These are phyloP conservation scores for Flaveria robusta DNA, from an alignment of 129 eudicot genomes.

Conservation along the genomic window DNA sequence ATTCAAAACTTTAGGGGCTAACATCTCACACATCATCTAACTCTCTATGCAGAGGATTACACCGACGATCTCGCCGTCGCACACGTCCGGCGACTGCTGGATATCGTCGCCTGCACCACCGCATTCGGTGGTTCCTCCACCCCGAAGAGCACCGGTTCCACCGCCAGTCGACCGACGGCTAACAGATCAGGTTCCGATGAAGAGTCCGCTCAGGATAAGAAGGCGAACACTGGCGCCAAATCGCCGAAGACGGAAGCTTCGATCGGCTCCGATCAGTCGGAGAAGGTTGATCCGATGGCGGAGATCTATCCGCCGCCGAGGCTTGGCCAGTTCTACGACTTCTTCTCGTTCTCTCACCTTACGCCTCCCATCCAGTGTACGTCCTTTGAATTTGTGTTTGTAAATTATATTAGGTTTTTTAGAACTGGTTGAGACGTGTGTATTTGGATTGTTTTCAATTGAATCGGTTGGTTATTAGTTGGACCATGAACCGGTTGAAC, in stretches of 20 bases:
- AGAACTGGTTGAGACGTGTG: too few species aligned
- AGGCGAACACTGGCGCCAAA: slow-evolving; percentile 31
- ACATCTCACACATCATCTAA: not conserved
- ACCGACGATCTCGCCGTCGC: slow-evolving; percentile 69
- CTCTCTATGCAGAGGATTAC: slow-evolving; percentile 66
- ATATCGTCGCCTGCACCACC: slow-evolving; percentile 90
- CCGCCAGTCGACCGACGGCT: slow-evolving; percentile 31
- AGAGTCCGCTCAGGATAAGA: slow-evolving; percentile 45
- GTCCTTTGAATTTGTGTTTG: slow-evolving; percentile 24
- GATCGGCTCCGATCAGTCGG: slow-evolving; percentile 43
- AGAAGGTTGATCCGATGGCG: slow-evolving; percentile 65
- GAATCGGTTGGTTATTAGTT: too few species aligned
- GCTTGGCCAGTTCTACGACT: slow-evolving; percentile 93
- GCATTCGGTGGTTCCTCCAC: slow-evolving; percentile 61
- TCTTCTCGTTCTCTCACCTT: slow-evolving; percentile 92
- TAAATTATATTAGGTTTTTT: not conserved
- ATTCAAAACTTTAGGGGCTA: slow-evolving; percentile 18
- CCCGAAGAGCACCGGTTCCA: slow-evolving; percentile 43
- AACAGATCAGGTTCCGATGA: slow-evolving; percentile 50
- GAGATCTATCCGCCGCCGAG: slow-evolving; percentile 83
- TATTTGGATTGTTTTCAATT: too few species aligned
- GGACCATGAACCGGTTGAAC: too few species aligned
- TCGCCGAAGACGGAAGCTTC: slow-evolving; percentile 43
- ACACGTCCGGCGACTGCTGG: slow-evolving; percentile 86
- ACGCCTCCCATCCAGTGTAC: slow-evolving; percentile 90